Evolutionary conservation across 2,329 filamentous ascomycete genomes (phyloP).

Genomic region (Leptographium flavum): DNA sequence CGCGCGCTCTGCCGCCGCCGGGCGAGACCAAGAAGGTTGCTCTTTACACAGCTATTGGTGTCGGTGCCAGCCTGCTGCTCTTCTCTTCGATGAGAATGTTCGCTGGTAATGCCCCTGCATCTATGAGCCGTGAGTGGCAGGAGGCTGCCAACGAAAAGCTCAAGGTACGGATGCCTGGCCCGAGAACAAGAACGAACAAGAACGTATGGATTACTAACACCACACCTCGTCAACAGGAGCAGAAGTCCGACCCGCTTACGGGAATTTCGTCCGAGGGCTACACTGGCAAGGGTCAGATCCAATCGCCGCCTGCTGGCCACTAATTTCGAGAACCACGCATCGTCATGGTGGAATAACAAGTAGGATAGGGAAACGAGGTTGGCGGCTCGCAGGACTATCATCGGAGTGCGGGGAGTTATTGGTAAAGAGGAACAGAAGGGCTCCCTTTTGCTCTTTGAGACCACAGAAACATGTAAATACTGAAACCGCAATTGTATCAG

Average conservation of each 20-base stretch:
- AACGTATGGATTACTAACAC: conserved; percentile 8
- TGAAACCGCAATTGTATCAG: conserved; percentile 18
- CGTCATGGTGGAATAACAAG: background rate
- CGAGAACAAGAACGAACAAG: background rate
- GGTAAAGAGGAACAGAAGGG: background rate
- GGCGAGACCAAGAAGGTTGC: conserved; percentile 73
- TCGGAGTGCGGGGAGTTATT: background rate
- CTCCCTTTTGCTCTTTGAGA: background rate
- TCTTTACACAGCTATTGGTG: conserved; percentile 54
- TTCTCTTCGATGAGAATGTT: conserved; percentile 61
- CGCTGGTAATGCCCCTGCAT: conserved; percentile 59
- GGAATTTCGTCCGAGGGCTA: conserved; percentile 72
- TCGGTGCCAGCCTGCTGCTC: conserved; percentile 52
- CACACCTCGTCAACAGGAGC: conserved; percentile 36
- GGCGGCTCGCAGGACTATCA: background rate
- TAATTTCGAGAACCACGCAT: conserved; percentile 16
- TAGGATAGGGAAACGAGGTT: background rate
- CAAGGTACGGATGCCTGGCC: conserved; percentile 47
- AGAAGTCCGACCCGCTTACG: conserved; percentile 76
- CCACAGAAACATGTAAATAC: conserved; percentile 17
- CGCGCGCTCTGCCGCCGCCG: conserved; percentile 68
- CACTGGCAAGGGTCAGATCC: conserved; percentile 63
- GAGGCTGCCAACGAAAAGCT: conserved; percentile 89
- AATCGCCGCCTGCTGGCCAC: conserved; percentile 45
- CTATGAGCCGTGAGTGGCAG: conserved; percentile 96